These are phyloP conservation scores for Tardiomyces digboiensis DNA, from an alignment of 1,139 yeast species.

Conservation along the genomic window DNA sequence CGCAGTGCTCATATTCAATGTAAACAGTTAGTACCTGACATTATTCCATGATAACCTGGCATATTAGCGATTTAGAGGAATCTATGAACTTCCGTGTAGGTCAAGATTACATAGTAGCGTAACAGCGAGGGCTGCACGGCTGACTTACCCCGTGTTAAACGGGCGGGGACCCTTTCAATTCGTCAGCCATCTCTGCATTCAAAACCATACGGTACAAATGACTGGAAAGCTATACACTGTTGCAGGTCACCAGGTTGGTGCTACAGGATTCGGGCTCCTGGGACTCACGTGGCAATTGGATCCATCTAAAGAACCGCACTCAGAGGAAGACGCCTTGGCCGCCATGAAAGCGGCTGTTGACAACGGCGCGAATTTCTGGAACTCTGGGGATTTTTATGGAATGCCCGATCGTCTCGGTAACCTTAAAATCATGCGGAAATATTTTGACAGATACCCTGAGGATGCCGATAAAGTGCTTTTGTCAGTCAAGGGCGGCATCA, in stretches of 20 bases:
- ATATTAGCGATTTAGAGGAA: too few relatives aligned
- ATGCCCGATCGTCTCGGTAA: slow-evolving; percentile 36
- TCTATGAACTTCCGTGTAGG: too few relatives aligned
- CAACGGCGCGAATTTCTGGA: slow-evolving; percentile 39
- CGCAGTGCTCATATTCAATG: too few relatives aligned
- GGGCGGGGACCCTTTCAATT: too few relatives aligned
- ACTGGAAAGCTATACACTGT: too few relatives aligned
- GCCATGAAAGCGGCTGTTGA: slow-evolving; percentile 39
- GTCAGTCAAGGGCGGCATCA: slow-evolving; percentile 59
- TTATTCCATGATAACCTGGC: too few relatives aligned
- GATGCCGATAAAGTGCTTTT: slow-evolving; percentile 42
- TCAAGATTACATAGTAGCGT: too few relatives aligned
- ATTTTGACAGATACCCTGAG: slow-evolving; percentile 48
- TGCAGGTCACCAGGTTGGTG: background rate
- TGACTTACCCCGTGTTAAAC: too few relatives aligned
- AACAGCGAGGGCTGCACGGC: too few relatives aligned
- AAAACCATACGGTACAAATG: too few relatives aligned
- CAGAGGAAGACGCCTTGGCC: slow-evolving; percentile 38
- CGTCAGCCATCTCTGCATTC: too few relatives aligned
- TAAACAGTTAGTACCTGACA: too few relatives aligned
- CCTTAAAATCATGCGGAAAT: slow-evolving; percentile 45
- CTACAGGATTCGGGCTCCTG: slow-evolving; percentile 53
- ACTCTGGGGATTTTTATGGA: slow-evolving; percentile 78
- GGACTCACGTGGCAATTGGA: slow-evolving; percentile 45
- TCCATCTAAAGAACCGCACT: slow-evolving; percentile 15